Base-by-base conservation (phyloP, 139 green algal species). In the Yamagishiella unicocca region DNA sequence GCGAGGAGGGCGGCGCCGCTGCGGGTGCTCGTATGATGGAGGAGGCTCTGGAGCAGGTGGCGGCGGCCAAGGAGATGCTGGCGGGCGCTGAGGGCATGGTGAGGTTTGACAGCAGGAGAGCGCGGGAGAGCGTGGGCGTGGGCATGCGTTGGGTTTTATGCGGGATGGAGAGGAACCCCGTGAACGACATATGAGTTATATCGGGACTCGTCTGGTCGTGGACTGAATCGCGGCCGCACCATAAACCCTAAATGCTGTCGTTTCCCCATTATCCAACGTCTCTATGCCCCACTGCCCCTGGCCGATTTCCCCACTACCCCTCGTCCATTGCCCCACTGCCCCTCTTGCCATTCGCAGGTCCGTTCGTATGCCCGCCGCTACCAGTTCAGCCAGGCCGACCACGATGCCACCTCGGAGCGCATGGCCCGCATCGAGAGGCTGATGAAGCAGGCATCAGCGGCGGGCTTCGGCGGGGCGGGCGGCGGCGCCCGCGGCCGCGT, bases 381-480 rank as follows among this genome's bases (percentile, higher is more conserved):
- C 79, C 55, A 55, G 14, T 96, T 91, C 80, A 82, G 71, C n/a
- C 84, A 91, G 61, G 76, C 74, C 7, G 92, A 96, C n/a, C 87
- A 93, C 33, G 90, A 94, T 0, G 82, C 92, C 35, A 55, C 87
- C n/a, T 35, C 62, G 0, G 54, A 81, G 19, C 90, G 93, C 0
- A 80, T 96, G 35, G 87, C 91, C 37, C 72, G 85, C 46, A 42
- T 87, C 6, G 67, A 81, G 82, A 45, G 82, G 35, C 89, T 97
- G 64, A 75, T 93, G 46, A 85, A 88, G 74, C 75, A 88, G 68
- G 87, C 94, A 77, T 82, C 91, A 31, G 91, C 68, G 3, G 80
- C 80, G 22, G 80, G 80, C 29, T 78, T 86, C 43, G 80, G 80
- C 7, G 33, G 33, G 0, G 43, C 29, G 14, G 27, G 78, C 31